Evolutionary conservation across 2,329 filamentous ascomycete species (phyloP), one percentile per base, ranked within the genome.

Genomic region (Trichoderma polysporum): DNA sequence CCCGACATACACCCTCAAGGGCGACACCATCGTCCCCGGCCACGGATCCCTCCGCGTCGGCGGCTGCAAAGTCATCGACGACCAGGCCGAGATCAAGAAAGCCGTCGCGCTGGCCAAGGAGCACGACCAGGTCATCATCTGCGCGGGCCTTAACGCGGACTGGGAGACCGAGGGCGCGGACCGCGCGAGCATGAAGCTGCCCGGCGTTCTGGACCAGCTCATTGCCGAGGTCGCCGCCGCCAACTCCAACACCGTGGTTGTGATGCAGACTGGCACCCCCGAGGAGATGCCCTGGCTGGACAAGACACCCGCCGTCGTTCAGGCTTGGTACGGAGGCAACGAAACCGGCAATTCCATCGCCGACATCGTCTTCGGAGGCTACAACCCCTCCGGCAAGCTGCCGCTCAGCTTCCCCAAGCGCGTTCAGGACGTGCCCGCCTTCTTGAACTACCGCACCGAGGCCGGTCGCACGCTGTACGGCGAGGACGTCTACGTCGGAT

Each of bases 311-410:
- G 86, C 88, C 2, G 80, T 94, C 1, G 74, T 93, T 1, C 90
- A 94, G 73, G 91, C 91, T 8, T 95, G 91, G 91, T 95, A 93
- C 73, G 91, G 91, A 68, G 92, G 92, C n/a, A 92, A 95, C 73
- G 92, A 95, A 79, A 90, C 90, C 5, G 92, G 92, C 6, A 93
- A 94, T 74, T 89, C 88, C 12, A 90, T 96, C 69, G 91, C 90
- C 0, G 91, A 94, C 70, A 84, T 94, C 1, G 81, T 94, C 19
- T 91, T 92, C 70, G 92, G 91, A 56, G 85, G 89, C 69, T 84
- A 86, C 54, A 93, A 91, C 74, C 92, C 92, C 0, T 89, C 87
- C 52, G 91, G 88, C 15, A 93, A 93, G 76, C 82, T 94, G 1
- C 90, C 91, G 0, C 81, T 93, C 25, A 90, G 85, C 2, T 94